Percentiles rank a stretch among this genome's conserved stretches.
Evolutionary conservation across 2,329 filamentous ascomycete genomes (phyloP).

Genomic region (Alternaria infectoria): DNA sequence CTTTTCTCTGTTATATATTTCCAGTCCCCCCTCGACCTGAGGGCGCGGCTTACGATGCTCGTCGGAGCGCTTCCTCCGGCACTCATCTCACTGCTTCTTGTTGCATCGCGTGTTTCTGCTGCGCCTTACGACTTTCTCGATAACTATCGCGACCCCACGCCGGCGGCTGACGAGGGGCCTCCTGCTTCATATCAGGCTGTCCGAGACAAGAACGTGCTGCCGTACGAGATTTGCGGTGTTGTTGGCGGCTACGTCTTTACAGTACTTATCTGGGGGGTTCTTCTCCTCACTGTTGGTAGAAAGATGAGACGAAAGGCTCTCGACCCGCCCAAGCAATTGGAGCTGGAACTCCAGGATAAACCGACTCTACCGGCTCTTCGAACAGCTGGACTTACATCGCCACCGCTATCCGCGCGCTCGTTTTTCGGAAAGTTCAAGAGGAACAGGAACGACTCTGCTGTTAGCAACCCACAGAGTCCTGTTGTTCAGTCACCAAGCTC

Average conservation of each 20-base stretch:
- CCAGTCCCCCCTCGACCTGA: neutral
- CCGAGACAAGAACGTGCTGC: conserved; percentile 64
- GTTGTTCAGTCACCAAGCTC: conserved; percentile 66
- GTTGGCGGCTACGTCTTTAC: conserved; percentile 82
- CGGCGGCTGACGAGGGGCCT: conserved; percentile 37
- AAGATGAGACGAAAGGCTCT: conserved; percentile 54
- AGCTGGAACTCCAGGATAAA: conserved; percentile 65
- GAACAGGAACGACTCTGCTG: conserved; percentile 38
- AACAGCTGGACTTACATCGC: conserved; percentile 27
- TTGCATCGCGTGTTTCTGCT: conserved; percentile 31
- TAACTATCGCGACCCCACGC: conserved; percentile 36
- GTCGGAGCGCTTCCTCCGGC: conserved; percentile 31
- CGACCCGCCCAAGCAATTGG: conserved; percentile 58
- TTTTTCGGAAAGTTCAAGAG: conserved; percentile 45
- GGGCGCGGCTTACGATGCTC: conserved; percentile 31
- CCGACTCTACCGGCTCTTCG: conserved; percentile 27
- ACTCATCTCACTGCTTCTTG: conserved; percentile 35
- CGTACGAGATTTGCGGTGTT: conserved; percentile 82
- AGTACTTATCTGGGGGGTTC: conserved; percentile 73
- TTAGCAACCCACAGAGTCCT: conserved; percentile 44
- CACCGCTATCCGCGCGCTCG: conserved; percentile 38
- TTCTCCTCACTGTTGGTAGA: conserved; percentile 56
- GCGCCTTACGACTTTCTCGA: conserved; percentile 33
- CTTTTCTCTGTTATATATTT: conserved; percentile 7
- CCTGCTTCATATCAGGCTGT: conserved; percentile 38